Conservation (phyloP, 1,139 yeast genomes). For the Saccharomyces pastorianus region DNA sequence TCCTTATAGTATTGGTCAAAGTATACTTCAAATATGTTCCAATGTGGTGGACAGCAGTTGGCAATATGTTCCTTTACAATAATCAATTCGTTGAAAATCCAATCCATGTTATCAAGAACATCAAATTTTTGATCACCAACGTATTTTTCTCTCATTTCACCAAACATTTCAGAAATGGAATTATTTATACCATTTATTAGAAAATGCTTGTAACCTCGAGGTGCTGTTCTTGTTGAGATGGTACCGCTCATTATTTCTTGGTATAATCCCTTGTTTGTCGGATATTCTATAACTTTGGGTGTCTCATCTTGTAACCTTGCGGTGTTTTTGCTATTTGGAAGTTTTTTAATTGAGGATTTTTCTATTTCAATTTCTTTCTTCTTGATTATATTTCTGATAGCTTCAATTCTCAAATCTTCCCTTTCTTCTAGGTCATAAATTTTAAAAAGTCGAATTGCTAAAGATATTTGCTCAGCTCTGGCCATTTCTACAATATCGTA, state of each 20-base stretch:
- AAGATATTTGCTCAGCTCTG: conserved; percentile 55
- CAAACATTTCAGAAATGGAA: conserved; percentile 58
- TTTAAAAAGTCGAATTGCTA: conserved; percentile 65
- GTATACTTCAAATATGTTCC: conserved; percentile 63
- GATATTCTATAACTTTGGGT: conserved; percentile 17
- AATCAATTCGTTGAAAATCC: conserved; percentile 76
- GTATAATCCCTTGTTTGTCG: conserved; percentile 26
- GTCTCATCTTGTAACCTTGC: conserved; percentile 8
- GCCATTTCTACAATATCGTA: conserved; percentile 60
- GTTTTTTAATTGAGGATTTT: conserved; percentile 26
- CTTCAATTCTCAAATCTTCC: conserved; percentile 58
- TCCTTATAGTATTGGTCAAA: conserved; percentile 63
- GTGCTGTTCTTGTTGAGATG: conserved; percentile 36
- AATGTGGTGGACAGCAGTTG: conserved; percentile 55
- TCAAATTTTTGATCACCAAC: conserved; percentile 42
- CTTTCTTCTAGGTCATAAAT: conserved; percentile 73
- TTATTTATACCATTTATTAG: conserved; percentile 55
- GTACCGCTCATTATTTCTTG: conserved; percentile 35
- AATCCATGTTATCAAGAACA: conserved; percentile 63
- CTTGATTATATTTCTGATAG: conserved; percentile 41
- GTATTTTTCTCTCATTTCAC: conserved; percentile 54
- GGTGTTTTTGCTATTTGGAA: conserved; percentile 19
- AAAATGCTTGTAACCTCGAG: conserved; percentile 58
- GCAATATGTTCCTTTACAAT: conserved; percentile 54
- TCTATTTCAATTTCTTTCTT: conserved; percentile 30